Base-by-base conservation (phyloP, 202 grass and related monocot species). In the Zizania palustris region DNA sequence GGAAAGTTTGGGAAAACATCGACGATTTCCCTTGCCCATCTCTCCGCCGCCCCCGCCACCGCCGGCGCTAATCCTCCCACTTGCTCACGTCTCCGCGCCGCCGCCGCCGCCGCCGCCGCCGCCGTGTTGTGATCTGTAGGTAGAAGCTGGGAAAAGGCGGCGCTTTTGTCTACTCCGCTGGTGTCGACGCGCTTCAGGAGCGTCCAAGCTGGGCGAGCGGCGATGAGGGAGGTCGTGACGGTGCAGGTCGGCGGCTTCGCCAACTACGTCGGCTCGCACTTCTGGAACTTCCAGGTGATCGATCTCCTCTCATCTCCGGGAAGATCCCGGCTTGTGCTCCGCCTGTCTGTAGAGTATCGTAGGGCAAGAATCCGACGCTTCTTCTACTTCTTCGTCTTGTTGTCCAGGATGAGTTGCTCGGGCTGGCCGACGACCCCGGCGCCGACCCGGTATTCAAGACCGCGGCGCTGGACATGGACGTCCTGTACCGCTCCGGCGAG, bases 321-420 rank as follows among this genome's bases (percentile, higher is more conserved):
- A 42, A 68, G 22, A 38, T 18, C 45, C 55, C 45, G 6, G 19
- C 3, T 18, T 9, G n/a, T 33, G 43, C 34, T n/a, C 34, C 18
- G 9, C 34, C 28, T 37, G 37, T 22, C 61, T 0, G 4, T 5
- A 33, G 16, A 58, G 9, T 45, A 5, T 64, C 14, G 62, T 65
- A 7, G 74, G 80, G 43, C 48, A 80, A 28, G 60, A 90, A 78
- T 74, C 61, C 54, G 75, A 50, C 13, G 69, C 57, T 43, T 84
- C 66, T 15, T 71, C 90, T 42, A 70, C 20, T 41, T 50, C 38
- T 69, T 71, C 65, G 54, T 11, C 45, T 10, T 8, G 38, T 10
- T 8, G 38, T 60, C 45, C 81, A 95, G 96, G 96, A 98, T 92
- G 91, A 98, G 83, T 82, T 98, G 71, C 89, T 98, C 46, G 91